phyloP scores from a whole-genome alignment of 805 yeast species.

The Sugiyamaella americana region DNA sequence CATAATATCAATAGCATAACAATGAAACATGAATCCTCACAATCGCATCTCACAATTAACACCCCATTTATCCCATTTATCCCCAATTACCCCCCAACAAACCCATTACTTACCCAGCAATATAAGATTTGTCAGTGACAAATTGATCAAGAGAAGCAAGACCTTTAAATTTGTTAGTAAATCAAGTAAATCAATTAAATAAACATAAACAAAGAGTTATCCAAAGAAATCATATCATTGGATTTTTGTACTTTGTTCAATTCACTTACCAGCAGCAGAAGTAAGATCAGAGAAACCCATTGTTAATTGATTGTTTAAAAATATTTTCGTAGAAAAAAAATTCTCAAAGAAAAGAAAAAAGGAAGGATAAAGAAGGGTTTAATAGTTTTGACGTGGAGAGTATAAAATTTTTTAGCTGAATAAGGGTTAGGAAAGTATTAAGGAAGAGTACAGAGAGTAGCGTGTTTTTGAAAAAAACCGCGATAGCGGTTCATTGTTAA shows the following conservation, averaged over 20 bases:
- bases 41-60: too few species aligned
- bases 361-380: too few species aligned
- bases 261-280: conserved; percentile 36
- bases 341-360: background rate
- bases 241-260: background rate
- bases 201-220: too few species aligned
- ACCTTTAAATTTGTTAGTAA: conserved; percentile 30
- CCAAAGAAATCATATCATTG: too few species aligned
- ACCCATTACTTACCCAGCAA: conserved; percentile 88
- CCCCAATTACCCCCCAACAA: too few species aligned
- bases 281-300: conserved; percentile 42
- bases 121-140: conserved; percentile 90
- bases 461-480: too few species aligned
- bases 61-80: too few species aligned
- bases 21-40: too few species aligned
- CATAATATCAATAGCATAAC: background rate
- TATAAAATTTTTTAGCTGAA: background rate
- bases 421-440: background rate
- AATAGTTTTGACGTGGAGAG: too few species aligned
- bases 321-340: background rate
- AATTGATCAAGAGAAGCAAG: conserved; percentile 69
- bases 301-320: conserved; percentile 6
- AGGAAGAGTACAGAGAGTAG: background rate
- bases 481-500: too few species aligned
- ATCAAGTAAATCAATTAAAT: background rate